Evolutionary conservation across 2,329 filamentous ascomycete species (phyloP).

Genomic region (Escovopsis sp.): DNA sequence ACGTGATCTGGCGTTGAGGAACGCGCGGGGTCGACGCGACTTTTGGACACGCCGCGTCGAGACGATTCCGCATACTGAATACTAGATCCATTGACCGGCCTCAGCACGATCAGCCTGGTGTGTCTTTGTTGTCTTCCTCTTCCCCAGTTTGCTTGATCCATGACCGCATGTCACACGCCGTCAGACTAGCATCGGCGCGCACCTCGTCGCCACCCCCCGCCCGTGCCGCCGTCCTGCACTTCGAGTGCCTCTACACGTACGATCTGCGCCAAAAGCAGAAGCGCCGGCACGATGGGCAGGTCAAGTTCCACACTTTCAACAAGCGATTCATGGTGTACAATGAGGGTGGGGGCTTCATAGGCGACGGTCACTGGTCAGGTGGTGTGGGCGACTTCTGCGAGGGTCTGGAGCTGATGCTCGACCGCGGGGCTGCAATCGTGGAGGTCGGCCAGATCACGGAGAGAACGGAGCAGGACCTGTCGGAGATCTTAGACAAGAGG

Average conservation of each 20-base stretch:
- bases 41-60: too few species aligned
- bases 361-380: conserved; percentile 68
- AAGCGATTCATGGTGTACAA: conserved; percentile 84
- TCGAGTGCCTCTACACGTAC: conserved; percentile 72
- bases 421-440: conserved; percentile 60
- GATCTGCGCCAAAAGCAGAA: conserved; percentile 80
- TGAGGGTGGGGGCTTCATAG: conserved; percentile 62
- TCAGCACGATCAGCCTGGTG: too few species aligned
- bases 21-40: too few species aligned
- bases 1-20: too few species aligned
- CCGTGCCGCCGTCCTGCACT: conserved; percentile 65
- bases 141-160: too few species aligned
- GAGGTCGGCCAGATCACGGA: conserved; percentile 67
- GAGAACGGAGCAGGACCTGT: conserved; percentile 60
- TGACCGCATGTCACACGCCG: conserved; percentile 10
- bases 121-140: too few species aligned
- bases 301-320: conserved; percentile 85
- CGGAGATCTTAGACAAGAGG: conserved; percentile 57
- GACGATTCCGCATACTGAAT: too few species aligned
- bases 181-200: conserved; percentile 3
- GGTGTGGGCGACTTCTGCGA: conserved; percentile 42
- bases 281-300: conserved; percentile 80
- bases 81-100: too few species aligned
- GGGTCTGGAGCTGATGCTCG: conserved; percentile 68
- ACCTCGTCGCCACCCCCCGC: conserved; percentile 5